Base-by-base conservation (phyloP, 495 filamentous ascomycete species). In the Aspergillus nanangensis region DNA sequence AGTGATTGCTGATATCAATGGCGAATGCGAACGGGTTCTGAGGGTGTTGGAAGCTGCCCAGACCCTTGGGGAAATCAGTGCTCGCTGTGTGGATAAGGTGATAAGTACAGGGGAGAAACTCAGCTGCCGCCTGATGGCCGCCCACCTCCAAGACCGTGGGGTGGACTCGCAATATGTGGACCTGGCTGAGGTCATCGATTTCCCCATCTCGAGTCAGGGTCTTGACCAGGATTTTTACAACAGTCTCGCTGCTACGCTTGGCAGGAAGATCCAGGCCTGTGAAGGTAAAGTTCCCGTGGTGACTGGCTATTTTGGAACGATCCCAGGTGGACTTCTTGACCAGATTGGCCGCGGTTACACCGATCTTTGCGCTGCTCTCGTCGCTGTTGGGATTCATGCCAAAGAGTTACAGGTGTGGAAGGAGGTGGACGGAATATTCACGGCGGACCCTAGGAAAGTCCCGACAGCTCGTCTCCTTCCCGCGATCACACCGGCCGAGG, bases 91-190 rank as follows among this genome's bases (percentile, higher is more conserved):
- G 60, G 92, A 99, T 60, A 84, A 87, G 48, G 87, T 99, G 14
- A 80, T 97, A 31, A 89, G 88, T 58, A 86, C 89, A 36, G 93
- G 93, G 15, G 93, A 99, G 71, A 96, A 96, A 65, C 70, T 99
- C 22, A 88, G 87, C 62, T 95, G 90, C 65, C 75, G 82, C 19
- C 88, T 93, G 55, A 86, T 99, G 82, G 79, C 90, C 8, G 82
- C 85, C 10, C 56, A 95, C 38, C 68, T 96, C 34, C 78, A 84
- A 61, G 88, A 95, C 50, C 74, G 75, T 23, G 82, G 87, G 25
- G 79, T 93, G 2, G 78, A 86, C 35, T 87, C 93, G 15, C 82
- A 90, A 60, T 96, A 88, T 60, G 81, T 96, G 34, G 90, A 96
- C 63, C 65, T 96, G 31, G 81, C 84, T 15, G 86, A 95, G 55